Evolutionary conservation across 768 basidiomycete genomes (phyloP), one percentile per base, ranked within the genome.

Genomic region (Cyclocybe cylindracea): DNA sequence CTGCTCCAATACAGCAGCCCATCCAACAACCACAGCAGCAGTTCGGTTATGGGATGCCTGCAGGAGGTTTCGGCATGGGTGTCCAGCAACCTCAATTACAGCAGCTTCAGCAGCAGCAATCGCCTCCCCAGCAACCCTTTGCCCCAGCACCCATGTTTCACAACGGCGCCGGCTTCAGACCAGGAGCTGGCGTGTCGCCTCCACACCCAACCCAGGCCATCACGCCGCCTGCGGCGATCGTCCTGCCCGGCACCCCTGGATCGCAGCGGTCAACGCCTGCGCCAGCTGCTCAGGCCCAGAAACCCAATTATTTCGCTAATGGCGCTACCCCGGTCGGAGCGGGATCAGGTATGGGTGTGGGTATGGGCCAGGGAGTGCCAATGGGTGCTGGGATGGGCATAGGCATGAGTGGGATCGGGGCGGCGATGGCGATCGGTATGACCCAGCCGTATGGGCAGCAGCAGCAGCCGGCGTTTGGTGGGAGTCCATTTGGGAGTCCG

Each of bases 211-310:
- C 52, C 2, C 58, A 67, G 33, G 59, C 71, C 0, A 59, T 58
- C 4, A 73, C 74, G 13, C 74, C 75, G 11, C 71, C 75, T 7
- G 72, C 70, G 5, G 65, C 73, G 8, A 76, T 75, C 44, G 68
- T 70, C 59, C 65, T 75, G 0, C 75, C 74, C 10, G 57, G 65
- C 18, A 77, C 75, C 1, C 68, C 71, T 18, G 56, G 54, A n/a
- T 50, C 61, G 18, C 63, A 55, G 29, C 55, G 56, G 13, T 36
- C 36, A 10, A 39, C 41, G 16, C 45, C 42, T 42, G 31, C 46
- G 10, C 44, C 43, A 9, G 41, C 41, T n/a, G n/a, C n/a, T 14
- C 44, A 48, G 31, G 40, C 37, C 5, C 48, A 48, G 46, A 14
- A 35, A 8, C 67, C 69, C 4, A 72, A 66, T 51, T 71, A 74